Conservation (phyloP, 768 basidiomycete genomes). For the Calvatia gigantea region DNA sequence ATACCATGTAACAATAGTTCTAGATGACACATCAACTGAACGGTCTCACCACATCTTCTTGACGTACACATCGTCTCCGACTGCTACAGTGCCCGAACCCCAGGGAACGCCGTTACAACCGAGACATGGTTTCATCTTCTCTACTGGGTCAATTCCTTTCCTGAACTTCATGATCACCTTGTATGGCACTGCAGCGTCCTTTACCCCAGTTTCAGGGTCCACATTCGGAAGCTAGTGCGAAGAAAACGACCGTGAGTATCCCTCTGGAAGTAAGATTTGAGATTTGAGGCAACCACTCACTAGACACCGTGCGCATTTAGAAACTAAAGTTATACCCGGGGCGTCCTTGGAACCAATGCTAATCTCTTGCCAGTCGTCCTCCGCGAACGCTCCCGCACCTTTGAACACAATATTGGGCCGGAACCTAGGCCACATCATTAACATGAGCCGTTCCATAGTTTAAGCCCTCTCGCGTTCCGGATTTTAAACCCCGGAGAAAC, state of each 20-base stretch:
- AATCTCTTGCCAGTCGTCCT: slow-evolving; percentile 68
- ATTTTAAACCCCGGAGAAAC: background rate
- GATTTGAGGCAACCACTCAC: slow-evolving; percentile 41
- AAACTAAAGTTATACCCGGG: slow-evolving; percentile 55
- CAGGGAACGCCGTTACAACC: slow-evolving; percentile 61
- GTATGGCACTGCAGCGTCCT: slow-evolving; percentile 71
- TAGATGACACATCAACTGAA: background rate
- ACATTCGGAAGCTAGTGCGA: slow-evolving; percentile 65
- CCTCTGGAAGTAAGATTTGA: background rate
- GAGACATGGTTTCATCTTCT: slow-evolving; percentile 54
- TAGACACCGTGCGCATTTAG: slow-evolving; percentile 68
- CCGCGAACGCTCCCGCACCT: slow-evolving; percentile 67
- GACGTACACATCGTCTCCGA: slow-evolving; percentile 60
- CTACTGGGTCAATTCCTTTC: slow-evolving; percentile 47
- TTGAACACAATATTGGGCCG: slow-evolving; percentile 71
- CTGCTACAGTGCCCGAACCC: slow-evolving; percentile 47
- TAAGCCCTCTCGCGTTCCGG: background rate
- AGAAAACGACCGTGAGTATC: slow-evolving; percentile 1
- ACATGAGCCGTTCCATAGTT: background rate
- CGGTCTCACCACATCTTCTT: slow-evolving; percentile 29
- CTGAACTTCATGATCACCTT: slow-evolving; percentile 76
- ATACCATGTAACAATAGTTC: too few relatives aligned
- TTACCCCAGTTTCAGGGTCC: slow-evolving; percentile 56
- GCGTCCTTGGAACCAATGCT: slow-evolving; percentile 39
- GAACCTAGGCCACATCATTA: slow-evolving; percentile 43